These are phyloP conservation scores for Bocquillonia castaneifolia DNA, from an alignment of 441 rosid species.

Conservation along the genomic window DNA sequence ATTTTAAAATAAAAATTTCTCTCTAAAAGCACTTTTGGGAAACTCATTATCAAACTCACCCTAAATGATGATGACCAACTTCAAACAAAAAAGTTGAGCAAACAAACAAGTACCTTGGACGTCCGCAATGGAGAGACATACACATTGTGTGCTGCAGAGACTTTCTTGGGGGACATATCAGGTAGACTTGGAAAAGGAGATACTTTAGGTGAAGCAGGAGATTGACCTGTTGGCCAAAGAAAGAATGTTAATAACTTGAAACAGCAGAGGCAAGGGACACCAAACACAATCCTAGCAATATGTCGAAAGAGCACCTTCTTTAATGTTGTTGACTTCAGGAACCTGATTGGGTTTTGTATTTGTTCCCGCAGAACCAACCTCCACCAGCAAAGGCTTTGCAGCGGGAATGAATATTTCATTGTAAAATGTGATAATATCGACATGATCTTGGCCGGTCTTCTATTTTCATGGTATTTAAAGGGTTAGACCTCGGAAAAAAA, in stretches of 20 bases:
- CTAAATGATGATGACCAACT: neutral
- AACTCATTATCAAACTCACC: neutral
- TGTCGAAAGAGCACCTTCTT: conserved; percentile 44
- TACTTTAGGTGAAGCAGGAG: conserved; percentile 85
- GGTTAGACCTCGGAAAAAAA: conserved; percentile 26
- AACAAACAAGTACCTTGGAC: conserved; percentile 64
- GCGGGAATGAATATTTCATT: conserved; percentile 80
- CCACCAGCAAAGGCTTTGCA: conserved; percentile 75
- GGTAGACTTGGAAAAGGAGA: conserved; percentile 85
- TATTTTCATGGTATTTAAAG: conserved; percentile 35
- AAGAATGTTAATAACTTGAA: conserved; percentile 19
- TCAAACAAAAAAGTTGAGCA: conserved; percentile 1
- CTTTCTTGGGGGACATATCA: conserved; percentile 97
- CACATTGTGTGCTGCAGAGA: conserved; percentile 80
- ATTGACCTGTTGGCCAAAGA: conserved; percentile 48
- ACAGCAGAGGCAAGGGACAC: conserved; percentile 1
- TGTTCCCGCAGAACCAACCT: conserved; percentile 64
- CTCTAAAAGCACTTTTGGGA: neutral
- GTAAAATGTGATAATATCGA: conserved; percentile 85
- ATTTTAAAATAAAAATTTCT: too few relatives aligned
- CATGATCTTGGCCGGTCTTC: conserved; percentile 80
- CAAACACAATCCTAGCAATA: neutral
- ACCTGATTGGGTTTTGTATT: conserved; percentile 29
- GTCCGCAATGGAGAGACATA: conserved; percentile 93
- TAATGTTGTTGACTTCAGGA: conserved; percentile 52